Conservation (phyloP, 148 eudicot species). For the Nyssa sinensis region DNA sequence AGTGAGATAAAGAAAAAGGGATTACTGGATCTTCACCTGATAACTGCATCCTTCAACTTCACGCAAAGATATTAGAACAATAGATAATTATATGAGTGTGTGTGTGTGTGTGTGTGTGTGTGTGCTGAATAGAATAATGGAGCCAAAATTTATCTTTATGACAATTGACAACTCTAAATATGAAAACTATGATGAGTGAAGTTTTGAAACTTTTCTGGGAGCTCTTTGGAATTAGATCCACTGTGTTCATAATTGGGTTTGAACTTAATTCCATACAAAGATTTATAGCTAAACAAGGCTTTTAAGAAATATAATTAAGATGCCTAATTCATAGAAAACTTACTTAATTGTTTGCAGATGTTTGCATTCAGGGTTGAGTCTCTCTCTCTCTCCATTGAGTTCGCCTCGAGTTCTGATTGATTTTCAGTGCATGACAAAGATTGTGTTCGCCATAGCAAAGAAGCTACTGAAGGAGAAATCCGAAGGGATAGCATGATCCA, state of each 20-base stretch:
- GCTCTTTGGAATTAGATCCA: conserved; percentile 10
- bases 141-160: neutral
- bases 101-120: too few relatives aligned
- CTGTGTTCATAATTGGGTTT: neutral
- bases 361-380: neutral
- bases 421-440: neutral
- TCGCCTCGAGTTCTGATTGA: neutral
- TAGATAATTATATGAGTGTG: too few relatives aligned
- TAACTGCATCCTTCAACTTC: neutral
- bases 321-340: neutral
- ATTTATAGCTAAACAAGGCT: neutral
- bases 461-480: conserved; percentile 71
- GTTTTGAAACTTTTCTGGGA: neutral
- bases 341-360: conserved; percentile 16
- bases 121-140: too few relatives aligned
- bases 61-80: too few relatives aligned
- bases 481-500: conserved; percentile 91
- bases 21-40: neutral
- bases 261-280: neutral
- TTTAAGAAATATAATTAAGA: too few relatives aligned
- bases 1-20: neutral
- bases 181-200: neutral
- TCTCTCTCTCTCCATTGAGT: neutral
- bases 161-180: neutral
- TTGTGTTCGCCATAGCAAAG: neutral